Evolutionary conservation across 1,284 basidiomycete genomes (phyloP).

Genomic region (Prillingera fragicola): DNA sequence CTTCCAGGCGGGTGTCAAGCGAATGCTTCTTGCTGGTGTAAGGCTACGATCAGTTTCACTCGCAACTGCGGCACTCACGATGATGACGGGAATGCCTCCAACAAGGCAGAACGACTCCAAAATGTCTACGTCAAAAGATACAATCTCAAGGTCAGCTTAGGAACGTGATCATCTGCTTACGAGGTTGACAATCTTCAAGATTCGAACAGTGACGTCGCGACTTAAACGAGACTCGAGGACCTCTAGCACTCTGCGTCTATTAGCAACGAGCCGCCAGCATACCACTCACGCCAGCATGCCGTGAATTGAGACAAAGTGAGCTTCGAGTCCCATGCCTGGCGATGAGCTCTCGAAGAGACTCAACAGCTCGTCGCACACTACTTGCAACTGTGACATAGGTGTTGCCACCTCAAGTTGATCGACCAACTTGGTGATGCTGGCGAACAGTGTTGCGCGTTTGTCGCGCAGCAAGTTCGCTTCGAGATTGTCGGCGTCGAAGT

Average conservation of each 20-base stretch:
- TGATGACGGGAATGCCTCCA: slow-evolving; percentile 86
- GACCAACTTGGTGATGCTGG: slow-evolving; percentile 72
- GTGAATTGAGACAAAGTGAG: slow-evolving; percentile 82
- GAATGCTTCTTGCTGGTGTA: slow-evolving; percentile 94
- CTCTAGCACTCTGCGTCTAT: slow-evolving; percentile 62
- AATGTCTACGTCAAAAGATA: slow-evolving; percentile 74
- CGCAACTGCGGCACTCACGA: slow-evolving; percentile 57
- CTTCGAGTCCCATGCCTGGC: slow-evolving; percentile 64
- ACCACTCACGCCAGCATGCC: slow-evolving; percentile 70
- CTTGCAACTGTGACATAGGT: slow-evolving; percentile 69
- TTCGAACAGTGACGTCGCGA: slow-evolving; percentile 72
- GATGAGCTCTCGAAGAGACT: slow-evolving; percentile 66
- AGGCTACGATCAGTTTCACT: slow-evolving; percentile 36
- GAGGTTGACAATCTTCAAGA: slow-evolving; percentile 84
- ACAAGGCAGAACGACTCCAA: slow-evolving; percentile 93
- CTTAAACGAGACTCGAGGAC: slow-evolving; percentile 75
- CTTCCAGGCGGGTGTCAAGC: slow-evolving; percentile 87
- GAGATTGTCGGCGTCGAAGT: slow-evolving; percentile 73
- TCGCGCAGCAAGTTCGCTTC: slow-evolving; percentile 84
- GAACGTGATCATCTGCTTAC: slow-evolving; percentile 50
- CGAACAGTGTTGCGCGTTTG: slow-evolving; percentile 78
- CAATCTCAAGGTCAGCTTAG: slow-evolving; percentile 57
- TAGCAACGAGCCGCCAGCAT: neutral
- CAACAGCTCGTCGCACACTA: slow-evolving; percentile 83
- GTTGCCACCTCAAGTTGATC: slow-evolving; percentile 76